Percentiles rank a stretch among this genome's conserved stretches.
Conservation (phyloP, 2,329 filamentous ascomycete species). For the Aspergillus sp. region DNA sequence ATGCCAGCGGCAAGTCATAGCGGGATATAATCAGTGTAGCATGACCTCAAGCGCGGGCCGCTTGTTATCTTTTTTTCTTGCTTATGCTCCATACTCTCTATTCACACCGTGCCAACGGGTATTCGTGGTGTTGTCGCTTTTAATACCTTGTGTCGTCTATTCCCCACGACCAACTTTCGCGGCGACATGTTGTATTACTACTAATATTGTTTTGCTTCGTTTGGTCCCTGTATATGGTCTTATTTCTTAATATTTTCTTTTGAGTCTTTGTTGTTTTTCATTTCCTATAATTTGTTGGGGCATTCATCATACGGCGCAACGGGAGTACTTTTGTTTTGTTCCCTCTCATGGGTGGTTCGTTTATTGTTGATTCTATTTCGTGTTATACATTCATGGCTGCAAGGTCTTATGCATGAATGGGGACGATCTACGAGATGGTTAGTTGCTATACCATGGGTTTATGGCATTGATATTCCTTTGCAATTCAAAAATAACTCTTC, state of each 20-base stretch:
- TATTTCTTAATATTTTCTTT: neutral
- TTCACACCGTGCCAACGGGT: neutral
- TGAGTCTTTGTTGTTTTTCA: neutral
- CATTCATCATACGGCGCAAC: neutral
- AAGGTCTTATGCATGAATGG: conserved; percentile 10
- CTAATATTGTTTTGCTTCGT: conserved; percentile 1
- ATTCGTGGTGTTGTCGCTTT: conserved; percentile 9
- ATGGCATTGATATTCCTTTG: conserved; percentile 1
- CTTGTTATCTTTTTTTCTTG: neutral
- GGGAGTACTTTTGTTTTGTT: neutral
- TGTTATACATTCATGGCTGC: conserved; percentile 10
- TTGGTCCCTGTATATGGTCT: neutral
- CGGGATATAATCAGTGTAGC: neutral
- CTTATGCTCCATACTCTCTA: neutral
- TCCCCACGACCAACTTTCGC: neutral
- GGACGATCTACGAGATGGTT: conserved; percentile 9
- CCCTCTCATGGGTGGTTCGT: neutral
- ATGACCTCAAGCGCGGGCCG: neutral
- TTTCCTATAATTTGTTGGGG: neutral
- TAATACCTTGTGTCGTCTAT: conserved; percentile 7
- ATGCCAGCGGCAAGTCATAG: neutral
- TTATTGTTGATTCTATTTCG: conserved; percentile 6
- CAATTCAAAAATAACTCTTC: neutral
- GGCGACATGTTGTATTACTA: conserved; percentile 21
- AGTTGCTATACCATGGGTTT: conserved; percentile 4